Evolutionary conservation across 2,329 filamentous ascomycete genomes (phyloP), one percentile per base, ranked within the genome.

Genomic region (Beauveria brongniartii): DNA sequence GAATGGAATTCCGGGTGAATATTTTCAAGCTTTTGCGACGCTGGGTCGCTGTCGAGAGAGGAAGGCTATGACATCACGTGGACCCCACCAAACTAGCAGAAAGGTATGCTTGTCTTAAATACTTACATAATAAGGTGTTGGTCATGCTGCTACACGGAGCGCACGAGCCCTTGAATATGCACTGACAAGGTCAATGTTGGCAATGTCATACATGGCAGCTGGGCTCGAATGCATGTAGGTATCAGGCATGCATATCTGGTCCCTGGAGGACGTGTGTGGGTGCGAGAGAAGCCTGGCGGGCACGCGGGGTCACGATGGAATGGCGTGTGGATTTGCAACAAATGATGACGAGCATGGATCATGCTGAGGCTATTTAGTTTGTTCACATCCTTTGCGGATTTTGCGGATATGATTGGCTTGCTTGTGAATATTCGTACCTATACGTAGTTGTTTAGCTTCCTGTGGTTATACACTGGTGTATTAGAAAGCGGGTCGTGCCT

Each of bases 401-500:
- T 14, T 37, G 34, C 34, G 12, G 34, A 14, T 14, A 37, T 37
- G 10, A 37, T 37, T 37, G 12, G 30, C 30, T 14, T 34, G 30
- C 10, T 34, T 34, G 30, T 34, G 12, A 37, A 37, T 37, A 16
- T 37, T 37, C 12, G 30, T 34, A 34, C 9, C 9, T 12, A 34
- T 28, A 30, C 28, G 28, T 30, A 9, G 28, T 8, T 28, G 26
- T 34, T 34, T 34, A 14, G 46, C 46, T 26, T 8, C 10, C 14
- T 30, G 26, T 34, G 12, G 50, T 37, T 16, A 37, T 37, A 37
- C 12, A 5, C 34, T 37, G 34, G 34, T 34, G 30, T 37, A 37
- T 37, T 37, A 22, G n/a, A 34, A 30, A 53, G 59, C 54, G 43
- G 44, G 48, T 65, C 60, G 62, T 56, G 61, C 62, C 59, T 63